These are phyloP conservation scores for Xylaria sp. DNA, from an alignment of 2,329 filamentous ascomycete genomes.

Conservation along the genomic window DNA sequence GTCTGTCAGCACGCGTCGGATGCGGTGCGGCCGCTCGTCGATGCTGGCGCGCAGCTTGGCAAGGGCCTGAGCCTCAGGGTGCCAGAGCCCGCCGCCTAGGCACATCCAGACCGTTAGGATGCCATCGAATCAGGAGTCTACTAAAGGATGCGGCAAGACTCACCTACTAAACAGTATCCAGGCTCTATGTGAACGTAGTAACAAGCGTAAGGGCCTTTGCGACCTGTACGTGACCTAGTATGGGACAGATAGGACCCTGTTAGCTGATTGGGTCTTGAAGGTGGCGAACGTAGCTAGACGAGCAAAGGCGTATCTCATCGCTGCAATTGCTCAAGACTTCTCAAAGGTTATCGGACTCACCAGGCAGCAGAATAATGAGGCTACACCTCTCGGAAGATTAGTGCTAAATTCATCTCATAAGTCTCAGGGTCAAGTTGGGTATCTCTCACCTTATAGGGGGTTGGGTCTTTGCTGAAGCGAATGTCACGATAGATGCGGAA, in stretches of 20 bases:
- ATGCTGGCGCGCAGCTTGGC: slow-evolving; percentile 77
- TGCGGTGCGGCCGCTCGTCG: slow-evolving; percentile 75
- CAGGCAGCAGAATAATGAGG: slow-evolving; percentile 87
- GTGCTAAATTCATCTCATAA: neutral
- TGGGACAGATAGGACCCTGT: slow-evolving; percentile 28
- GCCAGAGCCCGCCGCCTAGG: slow-evolving; percentile 78
- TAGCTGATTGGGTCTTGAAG: slow-evolving; percentile 36
- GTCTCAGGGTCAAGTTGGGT: neutral
- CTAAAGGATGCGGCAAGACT: neutral
- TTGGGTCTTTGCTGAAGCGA: slow-evolving; percentile 84
- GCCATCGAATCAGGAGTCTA: too few relatives aligned
- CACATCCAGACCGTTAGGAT: neutral
- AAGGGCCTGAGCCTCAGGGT: slow-evolving; percentile 75
- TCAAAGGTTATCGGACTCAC: slow-evolving; percentile 51
- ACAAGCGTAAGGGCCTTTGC: slow-evolving; percentile 86
- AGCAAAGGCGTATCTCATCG: neutral
- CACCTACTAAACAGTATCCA: slow-evolving; percentile 72
- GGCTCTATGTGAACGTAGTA: slow-evolving; percentile 91
- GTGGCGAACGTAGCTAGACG: neutral
- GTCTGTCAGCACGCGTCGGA: slow-evolving; percentile 74
- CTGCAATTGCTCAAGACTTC: neutral
- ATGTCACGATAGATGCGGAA: slow-evolving; percentile 91
- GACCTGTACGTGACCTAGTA: slow-evolving; percentile 79
- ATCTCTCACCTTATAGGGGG: slow-evolving; percentile 81
- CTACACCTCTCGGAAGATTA: slow-evolving; percentile 52